These are phyloP conservation scores for Mycena capillaripes DNA, from an alignment of 768 basidiomycete species.

Conservation along the genomic window DNA sequence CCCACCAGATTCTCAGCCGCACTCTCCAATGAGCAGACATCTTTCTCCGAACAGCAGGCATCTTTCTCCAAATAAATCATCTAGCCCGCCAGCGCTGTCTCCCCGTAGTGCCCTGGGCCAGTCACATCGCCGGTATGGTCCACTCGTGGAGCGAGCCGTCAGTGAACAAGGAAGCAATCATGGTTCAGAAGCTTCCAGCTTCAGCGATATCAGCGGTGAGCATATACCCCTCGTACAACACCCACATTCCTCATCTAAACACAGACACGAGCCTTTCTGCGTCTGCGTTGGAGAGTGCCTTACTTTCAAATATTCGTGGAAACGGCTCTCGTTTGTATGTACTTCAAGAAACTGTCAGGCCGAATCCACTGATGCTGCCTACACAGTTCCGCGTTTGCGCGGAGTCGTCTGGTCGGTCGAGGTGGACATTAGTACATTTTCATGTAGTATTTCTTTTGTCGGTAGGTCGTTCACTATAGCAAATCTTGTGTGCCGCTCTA, in stretches of 20 bases:
- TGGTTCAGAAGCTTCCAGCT: conserved; percentile 83
- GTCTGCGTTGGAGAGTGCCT: conserved; percentile 85
- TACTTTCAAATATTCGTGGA: conserved; percentile 80
- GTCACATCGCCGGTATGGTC: conserved; percentile 61
- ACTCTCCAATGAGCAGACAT: conserved; percentile 67
- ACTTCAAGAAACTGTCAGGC: neutral
- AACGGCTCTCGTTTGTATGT: conserved; percentile 79
- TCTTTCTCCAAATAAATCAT: conserved; percentile 67
- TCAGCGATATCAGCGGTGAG: conserved; percentile 88
- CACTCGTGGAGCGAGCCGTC: conserved; percentile 55
- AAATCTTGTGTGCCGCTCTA: no score
- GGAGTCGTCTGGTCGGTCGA: conserved; percentile 52
- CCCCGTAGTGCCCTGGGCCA: conserved; percentile 68
- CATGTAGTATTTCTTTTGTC: no score
- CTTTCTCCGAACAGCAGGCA: conserved; percentile 63
- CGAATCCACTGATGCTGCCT: no score
- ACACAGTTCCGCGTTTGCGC: conserved; percentile 53
- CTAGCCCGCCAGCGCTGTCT: conserved; percentile 73
- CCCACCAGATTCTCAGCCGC: conserved; percentile 66
- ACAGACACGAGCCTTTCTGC: conserved; percentile 82
- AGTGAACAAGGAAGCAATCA: conserved; percentile 75
- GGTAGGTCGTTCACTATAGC: no score
- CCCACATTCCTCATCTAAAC: neutral
- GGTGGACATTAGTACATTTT: conserved; percentile 28
- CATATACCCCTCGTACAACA: neutral